Conservation (phyloP, 2,329 filamentous ascomycete genomes). For the Alternaria alternata region DNA sequence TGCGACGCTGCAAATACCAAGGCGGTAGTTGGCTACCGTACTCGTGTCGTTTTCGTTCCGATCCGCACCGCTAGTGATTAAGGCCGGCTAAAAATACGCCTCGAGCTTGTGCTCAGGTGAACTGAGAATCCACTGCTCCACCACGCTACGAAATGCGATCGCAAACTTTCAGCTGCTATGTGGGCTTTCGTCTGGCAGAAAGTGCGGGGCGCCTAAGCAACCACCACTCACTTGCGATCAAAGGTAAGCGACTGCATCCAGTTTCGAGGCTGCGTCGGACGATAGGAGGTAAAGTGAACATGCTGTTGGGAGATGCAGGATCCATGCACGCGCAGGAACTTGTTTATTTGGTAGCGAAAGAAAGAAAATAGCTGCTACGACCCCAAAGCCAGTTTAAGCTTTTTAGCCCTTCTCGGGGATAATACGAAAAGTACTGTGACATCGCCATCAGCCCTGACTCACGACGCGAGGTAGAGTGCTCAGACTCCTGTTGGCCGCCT, state of each 20-base stretch:
- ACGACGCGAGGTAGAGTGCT: neutral
- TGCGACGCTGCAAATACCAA: constrained; percentile 1
- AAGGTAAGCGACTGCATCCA: neutral
- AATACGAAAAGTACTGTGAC: neutral
- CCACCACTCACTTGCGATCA: neutral
- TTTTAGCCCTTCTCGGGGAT: neutral
- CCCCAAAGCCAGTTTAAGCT: neutral
- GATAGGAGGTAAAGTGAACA: neutral
- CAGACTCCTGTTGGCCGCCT: neutral
- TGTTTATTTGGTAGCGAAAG: constrained; percentile 7
- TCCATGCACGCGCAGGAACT: constrained; percentile 1
- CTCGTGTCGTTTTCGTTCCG: constrained; percentile 3
- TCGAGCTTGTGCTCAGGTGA: neutral
- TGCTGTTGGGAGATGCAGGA: neutral
- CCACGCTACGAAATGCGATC: neutral
- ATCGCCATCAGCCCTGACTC: neutral
- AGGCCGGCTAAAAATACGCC: constrained; percentile 2
- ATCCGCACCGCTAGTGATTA: constrained; percentile 5
- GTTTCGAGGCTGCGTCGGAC: neutral
- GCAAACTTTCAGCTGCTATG: neutral
- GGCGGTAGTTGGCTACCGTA: constrained; percentile 2
- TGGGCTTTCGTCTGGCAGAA: neutral
- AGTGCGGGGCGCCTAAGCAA: neutral
- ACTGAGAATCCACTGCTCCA: neutral
- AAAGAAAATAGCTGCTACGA: neutral